Percentiles rank a stretch among this genome's conserved stretches.
Evolutionary conservation across 495 filamentous ascomycete genomes (phyloP).

Genomic region (Trichoderma reesei): DNA sequence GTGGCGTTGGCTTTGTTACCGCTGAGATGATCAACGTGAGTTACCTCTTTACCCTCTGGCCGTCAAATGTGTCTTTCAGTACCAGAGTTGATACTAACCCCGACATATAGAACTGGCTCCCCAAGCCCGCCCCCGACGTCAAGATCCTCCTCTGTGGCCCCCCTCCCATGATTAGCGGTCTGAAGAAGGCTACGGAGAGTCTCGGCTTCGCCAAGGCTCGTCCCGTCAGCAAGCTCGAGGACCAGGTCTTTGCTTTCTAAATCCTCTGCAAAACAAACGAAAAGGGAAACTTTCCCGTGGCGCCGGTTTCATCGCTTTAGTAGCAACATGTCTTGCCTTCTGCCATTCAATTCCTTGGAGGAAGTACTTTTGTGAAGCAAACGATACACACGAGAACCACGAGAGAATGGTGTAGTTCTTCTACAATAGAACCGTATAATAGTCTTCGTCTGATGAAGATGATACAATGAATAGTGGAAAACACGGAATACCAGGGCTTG

Average conservation of each 20-base stretch:
- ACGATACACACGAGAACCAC: too few relatives aligned
- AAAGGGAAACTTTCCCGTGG: background rate
- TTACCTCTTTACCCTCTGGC: slow-evolving; percentile 8
- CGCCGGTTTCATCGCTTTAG: background rate
- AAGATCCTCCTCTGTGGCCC: slow-evolving; percentile 96
- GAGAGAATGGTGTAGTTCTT: too few relatives aligned
- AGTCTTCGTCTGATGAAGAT: too few relatives aligned
- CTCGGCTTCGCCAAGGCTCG: slow-evolving; percentile 85
- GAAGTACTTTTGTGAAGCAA: too few relatives aligned
- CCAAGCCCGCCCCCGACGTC: slow-evolving; percentile 73
- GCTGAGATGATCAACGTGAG: slow-evolving; percentile 88
- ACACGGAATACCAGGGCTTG: too few relatives aligned
- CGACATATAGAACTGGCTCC: slow-evolving; percentile 53
- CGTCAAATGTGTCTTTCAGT: background rate
- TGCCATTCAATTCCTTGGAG: too few relatives aligned
- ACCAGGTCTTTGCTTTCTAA: slow-evolving; percentile 98
- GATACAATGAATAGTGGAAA: too few relatives aligned
- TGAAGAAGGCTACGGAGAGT: slow-evolving; percentile 89
- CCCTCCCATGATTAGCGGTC: slow-evolving; percentile 89
- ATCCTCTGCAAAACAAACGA: too few relatives aligned
- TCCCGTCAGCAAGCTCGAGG: slow-evolving; percentile 91
- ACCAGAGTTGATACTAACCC: background rate
- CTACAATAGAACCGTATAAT: too few relatives aligned
- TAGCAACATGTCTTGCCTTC: background rate
- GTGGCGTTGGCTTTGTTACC: slow-evolving; percentile 88